These are phyloP conservation scores for Fusarium redolens DNA, from an alignment of 2,329 filamentous ascomycete species.

Conservation along the genomic window DNA sequence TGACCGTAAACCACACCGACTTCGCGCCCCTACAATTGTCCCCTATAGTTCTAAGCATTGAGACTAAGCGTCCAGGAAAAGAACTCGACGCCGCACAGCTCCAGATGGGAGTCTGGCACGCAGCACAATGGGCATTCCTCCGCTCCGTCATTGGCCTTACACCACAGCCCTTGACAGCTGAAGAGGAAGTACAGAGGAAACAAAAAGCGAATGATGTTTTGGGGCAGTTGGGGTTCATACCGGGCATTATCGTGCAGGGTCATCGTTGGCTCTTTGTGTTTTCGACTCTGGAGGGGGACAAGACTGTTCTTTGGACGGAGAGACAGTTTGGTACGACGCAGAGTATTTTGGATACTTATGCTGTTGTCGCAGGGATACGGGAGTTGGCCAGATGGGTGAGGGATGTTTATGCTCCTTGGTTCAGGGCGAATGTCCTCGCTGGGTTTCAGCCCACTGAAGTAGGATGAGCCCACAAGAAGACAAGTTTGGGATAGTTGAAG, in stretches of 20 bases:
- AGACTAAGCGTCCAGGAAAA: conserved; percentile 28
- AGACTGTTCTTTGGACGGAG: conserved; percentile 34
- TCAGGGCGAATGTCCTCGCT: not conserved
- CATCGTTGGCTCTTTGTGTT: conserved; percentile 37
- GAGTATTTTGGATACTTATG: conserved; percentile 24
- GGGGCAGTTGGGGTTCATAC: conserved; percentile 25
- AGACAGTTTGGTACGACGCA: conserved; percentile 34
- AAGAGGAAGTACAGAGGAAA: not conserved
- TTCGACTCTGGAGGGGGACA: conserved; percentile 20
- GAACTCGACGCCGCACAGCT: conserved; percentile 19
- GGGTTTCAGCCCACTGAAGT: not conserved
- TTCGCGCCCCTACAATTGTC: conserved; percentile 15
- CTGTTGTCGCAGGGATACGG: conserved; percentile 29
- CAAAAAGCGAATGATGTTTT: not conserved
- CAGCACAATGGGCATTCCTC: conserved; percentile 29
- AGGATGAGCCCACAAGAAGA: not conserved
- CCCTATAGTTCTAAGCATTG: conserved; percentile 25
- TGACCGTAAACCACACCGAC: conserved; percentile 29
- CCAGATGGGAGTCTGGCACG: conserved; percentile 33
- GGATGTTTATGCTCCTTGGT: conserved; percentile 35
- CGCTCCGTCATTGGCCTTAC: not conserved
- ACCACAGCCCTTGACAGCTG: not conserved
- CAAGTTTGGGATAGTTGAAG: too few relatives aligned
- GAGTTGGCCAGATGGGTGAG: conserved; percentile 22
- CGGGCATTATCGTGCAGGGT: conserved; percentile 33